These are phyloP conservation scores for Carex kokanica DNA, from an alignment of 176 grass and related monocot species.

Conservation along the genomic window DNA sequence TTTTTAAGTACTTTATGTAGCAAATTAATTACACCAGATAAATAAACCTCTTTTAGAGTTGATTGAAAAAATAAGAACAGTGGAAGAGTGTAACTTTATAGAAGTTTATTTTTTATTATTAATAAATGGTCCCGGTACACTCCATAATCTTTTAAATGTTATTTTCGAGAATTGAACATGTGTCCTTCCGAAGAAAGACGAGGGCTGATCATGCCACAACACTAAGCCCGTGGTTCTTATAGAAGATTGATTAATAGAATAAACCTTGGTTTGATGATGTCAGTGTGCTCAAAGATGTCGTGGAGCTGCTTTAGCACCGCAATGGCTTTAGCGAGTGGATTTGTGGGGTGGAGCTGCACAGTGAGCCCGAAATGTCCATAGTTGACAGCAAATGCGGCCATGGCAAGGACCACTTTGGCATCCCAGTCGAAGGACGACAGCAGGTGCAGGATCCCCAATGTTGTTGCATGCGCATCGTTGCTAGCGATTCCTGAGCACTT, in stretches of 20 bases:
- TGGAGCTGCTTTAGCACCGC: constrained; percentile 38
- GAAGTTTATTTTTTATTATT: neutral
- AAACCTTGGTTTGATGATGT: constrained; percentile 42
- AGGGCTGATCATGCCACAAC: too few species aligned
- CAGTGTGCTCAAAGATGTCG: constrained; percentile 34
- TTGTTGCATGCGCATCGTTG: constrained; percentile 34
- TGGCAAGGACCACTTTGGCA: constrained; percentile 36
- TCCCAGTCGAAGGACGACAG: constrained; percentile 40
- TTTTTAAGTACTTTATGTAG: neutral
- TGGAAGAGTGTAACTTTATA: neutral
- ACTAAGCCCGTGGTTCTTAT: neutral
- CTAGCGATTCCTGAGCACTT: constrained; percentile 31
- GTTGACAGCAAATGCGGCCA: constrained; percentile 39
- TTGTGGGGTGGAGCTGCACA: constrained; percentile 32
- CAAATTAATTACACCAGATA: neutral
- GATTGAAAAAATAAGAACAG: neutral
- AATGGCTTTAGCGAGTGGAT: constrained; percentile 38
- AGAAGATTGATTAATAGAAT: neutral
- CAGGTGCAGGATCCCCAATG: constrained; percentile 26
- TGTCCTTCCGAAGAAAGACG: too few species aligned
- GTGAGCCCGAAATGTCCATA: constrained; percentile 49
- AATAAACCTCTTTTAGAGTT: neutral
- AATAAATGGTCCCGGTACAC: too few species aligned
- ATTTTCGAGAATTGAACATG: too few species aligned
- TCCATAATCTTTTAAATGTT: too few species aligned